Conservation (phyloP, 345 rosid species). For the Corchorus capsularis region DNA sequence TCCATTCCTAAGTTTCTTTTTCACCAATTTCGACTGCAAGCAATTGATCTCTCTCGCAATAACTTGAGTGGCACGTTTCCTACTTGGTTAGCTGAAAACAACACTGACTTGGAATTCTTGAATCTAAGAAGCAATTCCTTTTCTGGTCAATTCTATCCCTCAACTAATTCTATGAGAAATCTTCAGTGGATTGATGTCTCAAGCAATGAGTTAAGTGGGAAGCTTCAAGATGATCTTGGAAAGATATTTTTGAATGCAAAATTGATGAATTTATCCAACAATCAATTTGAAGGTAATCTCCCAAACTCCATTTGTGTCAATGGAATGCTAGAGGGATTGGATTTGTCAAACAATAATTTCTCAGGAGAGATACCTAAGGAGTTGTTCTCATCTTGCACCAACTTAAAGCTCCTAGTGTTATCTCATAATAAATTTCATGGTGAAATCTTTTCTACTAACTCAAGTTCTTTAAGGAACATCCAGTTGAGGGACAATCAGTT, state of each 20-base stretch:
- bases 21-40: background rate
- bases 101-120: background rate
- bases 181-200: background rate
- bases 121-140: background rate
- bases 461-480: background rate
- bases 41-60: background rate
- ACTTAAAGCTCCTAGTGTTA: background rate
- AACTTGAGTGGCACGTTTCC: background rate
- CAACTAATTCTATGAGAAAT: slow-evolving; percentile 3
- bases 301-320: background rate
- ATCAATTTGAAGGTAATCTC: slow-evolving; percentile 12
- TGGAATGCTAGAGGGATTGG: background rate
- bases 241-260: background rate
- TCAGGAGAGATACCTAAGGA: slow-evolving; percentile 7
- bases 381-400: background rate
- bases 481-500: background rate
- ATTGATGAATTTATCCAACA: background rate
- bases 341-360: slow-evolving; percentile 12
- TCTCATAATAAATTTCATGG: background rate
- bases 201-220: background rate
- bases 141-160: slow-evolving; percentile 9
- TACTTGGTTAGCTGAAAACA: background rate
- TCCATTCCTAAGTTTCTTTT: background rate
- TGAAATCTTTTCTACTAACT: background rate
- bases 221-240: background rate